Conservation (phyloP, 257 asterid genomes). For the Solanum rostratum region DNA sequence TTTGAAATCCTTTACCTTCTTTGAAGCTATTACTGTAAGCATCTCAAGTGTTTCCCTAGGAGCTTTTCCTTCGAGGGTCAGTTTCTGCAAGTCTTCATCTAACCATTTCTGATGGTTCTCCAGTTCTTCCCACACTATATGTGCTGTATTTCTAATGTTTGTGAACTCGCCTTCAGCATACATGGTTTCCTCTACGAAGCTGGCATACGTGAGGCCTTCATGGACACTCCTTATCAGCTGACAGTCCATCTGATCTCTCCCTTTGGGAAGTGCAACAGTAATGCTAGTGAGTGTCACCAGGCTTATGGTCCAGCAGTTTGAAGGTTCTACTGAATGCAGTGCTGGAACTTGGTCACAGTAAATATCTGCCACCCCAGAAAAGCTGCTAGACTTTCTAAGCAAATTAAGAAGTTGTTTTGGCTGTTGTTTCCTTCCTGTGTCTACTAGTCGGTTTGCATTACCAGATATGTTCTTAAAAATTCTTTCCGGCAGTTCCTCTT, state of each 20-base stretch:
- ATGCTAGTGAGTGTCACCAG: conserved; percentile 19
- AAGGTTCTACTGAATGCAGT: conserved; percentile 26
- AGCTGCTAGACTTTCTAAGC: conserved; percentile 11
- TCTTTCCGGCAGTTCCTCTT: conserved; percentile 21
- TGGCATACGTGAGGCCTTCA: not conserved
- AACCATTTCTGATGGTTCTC: conserved; percentile 3
- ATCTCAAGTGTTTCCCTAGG: not conserved
- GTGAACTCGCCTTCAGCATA: not conserved
- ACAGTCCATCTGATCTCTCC: not conserved
- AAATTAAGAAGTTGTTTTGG: conserved; percentile 21
- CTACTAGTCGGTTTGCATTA: conserved; percentile 12
- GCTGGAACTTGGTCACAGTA: conserved; percentile 16
- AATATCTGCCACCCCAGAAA: conserved; percentile 19
- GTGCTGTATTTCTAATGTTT: conserved; percentile 2
- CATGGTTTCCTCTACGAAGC: not conserved
- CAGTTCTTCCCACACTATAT: conserved; percentile 6
- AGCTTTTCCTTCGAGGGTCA: not conserved
- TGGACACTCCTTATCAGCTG: not conserved
- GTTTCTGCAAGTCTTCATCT: not conserved
- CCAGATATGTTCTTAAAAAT: conserved; percentile 17
- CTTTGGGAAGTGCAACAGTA: conserved; percentile 1
- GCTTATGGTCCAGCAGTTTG: conserved; percentile 40
- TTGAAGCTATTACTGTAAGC: not conserved
- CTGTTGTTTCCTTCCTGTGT: conserved; percentile 19
- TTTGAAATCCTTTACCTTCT: not conserved